Evolutionary conservation across 2,329 filamentous ascomycete species (phyloP), one percentile per base, ranked within the genome.

Genomic region (Cytospora paraplurivora): DNA sequence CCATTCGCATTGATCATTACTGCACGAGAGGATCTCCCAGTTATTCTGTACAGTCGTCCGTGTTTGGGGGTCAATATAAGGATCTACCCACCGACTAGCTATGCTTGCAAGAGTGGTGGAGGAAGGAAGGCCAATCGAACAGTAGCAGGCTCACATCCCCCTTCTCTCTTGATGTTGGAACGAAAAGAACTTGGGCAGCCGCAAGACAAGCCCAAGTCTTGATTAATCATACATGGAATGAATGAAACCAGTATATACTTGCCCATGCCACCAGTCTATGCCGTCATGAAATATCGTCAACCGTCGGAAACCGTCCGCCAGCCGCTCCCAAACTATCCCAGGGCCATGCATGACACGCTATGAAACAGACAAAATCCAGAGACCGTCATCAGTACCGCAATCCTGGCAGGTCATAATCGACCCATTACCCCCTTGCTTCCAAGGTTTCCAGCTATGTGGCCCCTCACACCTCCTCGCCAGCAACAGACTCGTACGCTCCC

Each of bases 401-500:
- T 17, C 11, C 59, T 19, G 21, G n/a, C 17, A 35, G 32, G 47
- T n/a, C 15, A 6, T 11, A 19, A 19, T 17, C 17, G 38, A 7
- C 37, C 38, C n/a, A 17, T 17, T 10, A n/a, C 38, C 17, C 33
- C 21, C 6, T 3, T 19, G 27, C 11, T n/a, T 21, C 32, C 21
- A 6, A 7, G 7, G 19, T 35, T 13, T 21, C 21, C 12, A 4
- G 3, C 12, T 35, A 15, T 6, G 17, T 13, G 3, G n/a, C 44
- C 49, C 34, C 34, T 59, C 77, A 84, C 70, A 83, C 82, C 65
- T 87, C 86, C 55, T 87, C 85, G 0, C 72, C 81, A 15, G 79
- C 79, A 34, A 91, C 87, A 21, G 80, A 78, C 78, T 92, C 84
- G 75, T 92, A 90, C 67, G 86, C 81, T 47, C 81, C 81, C 57